Evolutionary conservation across 345 rosid species (phyloP).

Genomic region (Crucihimalaya himalaica): DNA sequence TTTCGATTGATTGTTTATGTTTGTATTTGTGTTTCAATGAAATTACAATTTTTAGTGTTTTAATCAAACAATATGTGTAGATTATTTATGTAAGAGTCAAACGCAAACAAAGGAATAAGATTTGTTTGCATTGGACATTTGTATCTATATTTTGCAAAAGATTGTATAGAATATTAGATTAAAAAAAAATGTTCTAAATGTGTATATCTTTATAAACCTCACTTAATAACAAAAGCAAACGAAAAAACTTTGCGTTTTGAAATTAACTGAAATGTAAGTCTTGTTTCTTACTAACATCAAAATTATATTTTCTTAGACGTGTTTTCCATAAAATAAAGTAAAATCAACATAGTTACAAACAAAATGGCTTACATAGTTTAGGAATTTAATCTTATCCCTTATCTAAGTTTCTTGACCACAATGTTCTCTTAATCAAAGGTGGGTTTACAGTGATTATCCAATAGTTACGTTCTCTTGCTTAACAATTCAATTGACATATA

Average conservation of each 20-base stretch:
- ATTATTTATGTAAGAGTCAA: not conserved
- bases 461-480: slow-evolving; percentile 4
- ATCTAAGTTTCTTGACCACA: not conserved
- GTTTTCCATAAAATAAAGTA: not conserved
- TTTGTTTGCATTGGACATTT: not conserved
- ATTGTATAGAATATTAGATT: not conserved
- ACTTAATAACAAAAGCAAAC: not conserved
- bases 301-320: not conserved
- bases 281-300: not conserved
- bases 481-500: not conserved
- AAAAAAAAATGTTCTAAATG: not conserved
- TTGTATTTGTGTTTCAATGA: not conserved
- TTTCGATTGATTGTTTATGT: not conserved
- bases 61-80: not conserved
- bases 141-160: not conserved
- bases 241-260: not conserved
- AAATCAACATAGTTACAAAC: not conserved
- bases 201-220: not conserved
- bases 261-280: not conserved
- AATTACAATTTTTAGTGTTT: not conserved
- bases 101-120: not conserved
- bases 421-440: not conserved
- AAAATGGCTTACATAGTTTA: not conserved
- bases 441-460: not conserved
- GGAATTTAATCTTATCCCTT: not conserved